Evolutionary conservation across 2,329 filamentous ascomycete species (phyloP).

Genomic region (Gremmenia infestans): DNA sequence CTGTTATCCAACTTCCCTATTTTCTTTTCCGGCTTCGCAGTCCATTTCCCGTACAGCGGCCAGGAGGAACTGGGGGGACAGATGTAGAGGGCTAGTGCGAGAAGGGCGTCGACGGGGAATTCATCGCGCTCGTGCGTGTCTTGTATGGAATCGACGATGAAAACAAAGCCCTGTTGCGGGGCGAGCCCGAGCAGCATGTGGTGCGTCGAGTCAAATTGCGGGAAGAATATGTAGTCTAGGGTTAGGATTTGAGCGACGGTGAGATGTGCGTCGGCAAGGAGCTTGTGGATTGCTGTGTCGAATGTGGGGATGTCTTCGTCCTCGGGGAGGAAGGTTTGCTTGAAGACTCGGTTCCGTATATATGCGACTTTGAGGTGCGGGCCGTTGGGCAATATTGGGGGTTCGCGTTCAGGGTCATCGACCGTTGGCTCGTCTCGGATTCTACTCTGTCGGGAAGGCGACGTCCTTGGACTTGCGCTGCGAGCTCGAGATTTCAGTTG

Average conservation of each 20-base stretch:
- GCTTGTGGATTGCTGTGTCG: neutral
- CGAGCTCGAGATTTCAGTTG: too few relatives aligned
- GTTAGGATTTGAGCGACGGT: neutral
- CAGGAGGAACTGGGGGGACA: neutral
- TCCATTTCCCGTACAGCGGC: neutral
- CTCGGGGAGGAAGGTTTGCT: neutral
- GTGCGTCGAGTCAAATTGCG: neutral
- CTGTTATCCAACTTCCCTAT: neutral
- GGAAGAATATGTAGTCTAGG: neutral
- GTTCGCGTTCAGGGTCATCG: too few relatives aligned
- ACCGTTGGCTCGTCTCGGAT: too few relatives aligned
- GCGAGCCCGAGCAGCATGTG: neutral
- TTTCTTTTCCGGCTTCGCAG: neutral
- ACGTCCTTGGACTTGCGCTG: too few relatives aligned
- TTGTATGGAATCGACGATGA: slow-evolving; percentile 1
- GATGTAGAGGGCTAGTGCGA: neutral
- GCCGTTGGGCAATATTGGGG: too few relatives aligned
- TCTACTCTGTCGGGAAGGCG: too few relatives aligned
- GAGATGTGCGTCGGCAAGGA: neutral
- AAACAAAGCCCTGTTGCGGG: slow-evolving; percentile 5
- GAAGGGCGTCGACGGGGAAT: neutral
- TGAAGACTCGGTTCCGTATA: neutral
- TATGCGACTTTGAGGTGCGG: neutral
- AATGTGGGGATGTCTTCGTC: neutral
- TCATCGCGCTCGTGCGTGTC: neutral